Base-by-base conservation (phyloP, 2,329 filamentous ascomycete genomes). In the Fusarium cicatricum region DNA sequence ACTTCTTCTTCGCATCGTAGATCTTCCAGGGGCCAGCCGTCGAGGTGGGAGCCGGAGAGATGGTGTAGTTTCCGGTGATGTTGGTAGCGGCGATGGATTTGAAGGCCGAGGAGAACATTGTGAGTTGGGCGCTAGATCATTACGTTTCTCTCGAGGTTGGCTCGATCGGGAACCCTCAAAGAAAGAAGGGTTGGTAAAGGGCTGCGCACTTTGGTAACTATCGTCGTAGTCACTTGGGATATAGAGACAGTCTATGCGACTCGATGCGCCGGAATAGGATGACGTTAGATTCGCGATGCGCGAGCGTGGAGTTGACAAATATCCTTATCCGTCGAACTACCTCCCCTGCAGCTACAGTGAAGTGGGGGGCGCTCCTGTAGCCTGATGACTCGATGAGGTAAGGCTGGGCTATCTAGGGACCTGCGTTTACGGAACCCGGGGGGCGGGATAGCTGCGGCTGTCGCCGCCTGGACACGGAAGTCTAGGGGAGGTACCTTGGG, bases 1-100 rank as follows among this genome's bases (percentile, higher is more conserved):
- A 92, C 78, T 97, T 98, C 79, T 96, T 96, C 81, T 96, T 98
- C 55, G 91, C 93, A 78, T 97, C 93, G 82, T 94, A 94, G 70
- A 99, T 95, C 79, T 92, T 96, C 95, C 95, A 99, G 54, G 93
- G 91, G 15, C 95, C 95, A 14, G 93, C 91, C 46, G 86, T 86
- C 45, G 92, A 90, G n/a, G 86, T 89, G 11, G 90, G 85, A 55
- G 85, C 86, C 21, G 88, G 82, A 17, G 91, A 89, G 64, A 98
- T 82, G 66, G 90, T 86, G 77, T 99, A 99, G 78, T 97, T 96
- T 72, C 90, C 88, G 55, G 88, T 88, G 78, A 99, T 98, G 77
- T 97, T 97, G 57, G 90, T 83, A 67, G 85, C 94, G 63, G 88
- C 89, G 74, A 98, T 94, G 62, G 94, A 96, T 78, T 98, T 98